Conservation (phyloP, 176 grass and related monocot genomes). For the Tuctoria greenei region DNA sequence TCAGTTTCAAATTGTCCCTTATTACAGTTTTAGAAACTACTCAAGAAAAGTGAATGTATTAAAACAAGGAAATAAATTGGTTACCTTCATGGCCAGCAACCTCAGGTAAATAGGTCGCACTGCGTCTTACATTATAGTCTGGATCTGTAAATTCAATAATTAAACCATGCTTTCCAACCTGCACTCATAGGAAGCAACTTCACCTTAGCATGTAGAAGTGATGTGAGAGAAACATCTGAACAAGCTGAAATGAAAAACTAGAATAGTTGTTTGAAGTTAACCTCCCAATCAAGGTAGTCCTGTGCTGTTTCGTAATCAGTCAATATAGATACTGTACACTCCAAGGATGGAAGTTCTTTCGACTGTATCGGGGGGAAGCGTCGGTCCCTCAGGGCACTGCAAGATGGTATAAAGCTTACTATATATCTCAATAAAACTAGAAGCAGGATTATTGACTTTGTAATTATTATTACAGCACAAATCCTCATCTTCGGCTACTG, state of each 20-base stretch:
- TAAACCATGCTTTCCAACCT: slow-evolving; percentile 96
- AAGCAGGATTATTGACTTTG: neutral
- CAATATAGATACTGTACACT: slow-evolving; percentile 94
- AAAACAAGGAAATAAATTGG: neutral
- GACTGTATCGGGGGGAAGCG: slow-evolving; percentile 86
- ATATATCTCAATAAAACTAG: neutral
- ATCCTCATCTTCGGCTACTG: neutral
- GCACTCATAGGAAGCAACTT: slow-evolving; percentile 17
- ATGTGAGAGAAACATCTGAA: neutral
- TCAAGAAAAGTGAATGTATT: neutral
- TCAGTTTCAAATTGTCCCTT: neutral
- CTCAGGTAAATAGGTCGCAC: slow-evolving; percentile 95
- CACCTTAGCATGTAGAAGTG: neutral
- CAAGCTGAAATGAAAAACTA: slow-evolving; percentile 17
- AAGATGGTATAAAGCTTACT: slow-evolving; percentile 17
- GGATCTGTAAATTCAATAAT: slow-evolving; percentile 97
- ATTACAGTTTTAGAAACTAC: slow-evolving; percentile 10
- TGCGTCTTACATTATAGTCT: slow-evolving; percentile 67
- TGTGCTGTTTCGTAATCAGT: slow-evolving; percentile 76
- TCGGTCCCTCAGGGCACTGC: slow-evolving; percentile 85
- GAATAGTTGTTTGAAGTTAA: slow-evolving; percentile 22
- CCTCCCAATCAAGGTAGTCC: slow-evolving; percentile 97
- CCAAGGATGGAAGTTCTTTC: slow-evolving; percentile 84
- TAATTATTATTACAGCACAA: neutral
- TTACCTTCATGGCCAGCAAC: slow-evolving; percentile 96